These are phyloP conservation scores for Candida koratica DNA, from an alignment of 805 yeast species.

Conservation along the genomic window DNA sequence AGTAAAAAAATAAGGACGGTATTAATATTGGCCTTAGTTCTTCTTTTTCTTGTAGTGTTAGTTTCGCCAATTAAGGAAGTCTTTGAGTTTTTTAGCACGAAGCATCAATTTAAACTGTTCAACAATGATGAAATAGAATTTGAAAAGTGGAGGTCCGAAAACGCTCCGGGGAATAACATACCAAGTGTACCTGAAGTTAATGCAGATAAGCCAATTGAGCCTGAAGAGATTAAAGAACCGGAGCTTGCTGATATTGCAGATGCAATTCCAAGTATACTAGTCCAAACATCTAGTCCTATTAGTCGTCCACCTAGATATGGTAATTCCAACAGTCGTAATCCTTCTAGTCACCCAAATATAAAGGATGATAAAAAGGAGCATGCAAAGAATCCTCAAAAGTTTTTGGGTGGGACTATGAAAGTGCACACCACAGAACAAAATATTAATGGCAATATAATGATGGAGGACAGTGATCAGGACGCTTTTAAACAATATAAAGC, in stretches of 20 bases:
- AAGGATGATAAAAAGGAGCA: slow-evolving; percentile 10
- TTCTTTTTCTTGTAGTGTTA: slow-evolving; percentile 3
- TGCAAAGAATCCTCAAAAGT: slow-evolving; percentile 20
- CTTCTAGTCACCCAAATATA: background rate
- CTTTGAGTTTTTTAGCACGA: background rate
- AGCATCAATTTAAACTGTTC: no score
- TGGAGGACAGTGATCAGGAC: slow-evolving; percentile 17
- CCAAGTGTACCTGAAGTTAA: no score
- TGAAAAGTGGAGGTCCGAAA: no score
- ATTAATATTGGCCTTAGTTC: slow-evolving; percentile 7
- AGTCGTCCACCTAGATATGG: no score
- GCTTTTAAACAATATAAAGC: slow-evolving; percentile 10
- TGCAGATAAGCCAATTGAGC: no score
- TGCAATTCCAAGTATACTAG: no score
- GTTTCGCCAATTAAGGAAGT: background rate
- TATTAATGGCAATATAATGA: slow-evolving; percentile 14
- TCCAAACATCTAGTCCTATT: no score
- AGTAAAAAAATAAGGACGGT: slow-evolving; percentile 9
- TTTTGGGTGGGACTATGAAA: slow-evolving; percentile 22
- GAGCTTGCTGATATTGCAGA: no score
- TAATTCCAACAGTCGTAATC: no score
- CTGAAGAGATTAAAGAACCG: no score
- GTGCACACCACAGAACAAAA: slow-evolving; percentile 17
- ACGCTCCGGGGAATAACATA: no score
- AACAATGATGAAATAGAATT: no score